Base-by-base conservation (phyloP, 495 filamentous ascomycete species). In the Letharia lupina region DNA sequence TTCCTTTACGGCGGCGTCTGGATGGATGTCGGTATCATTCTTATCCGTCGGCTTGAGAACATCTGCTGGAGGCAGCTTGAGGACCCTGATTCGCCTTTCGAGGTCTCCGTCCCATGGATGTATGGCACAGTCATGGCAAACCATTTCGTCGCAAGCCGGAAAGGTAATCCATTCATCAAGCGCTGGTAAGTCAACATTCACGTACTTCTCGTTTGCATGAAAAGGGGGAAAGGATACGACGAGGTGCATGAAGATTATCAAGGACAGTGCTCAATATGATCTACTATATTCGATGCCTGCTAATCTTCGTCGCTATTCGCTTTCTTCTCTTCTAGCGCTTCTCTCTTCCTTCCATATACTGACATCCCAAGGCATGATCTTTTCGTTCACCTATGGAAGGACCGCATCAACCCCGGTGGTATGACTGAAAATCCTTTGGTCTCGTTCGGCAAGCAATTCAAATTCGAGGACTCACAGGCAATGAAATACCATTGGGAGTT, bases 71-170 rank as follows among this genome's bases (percentile, higher is more conserved):
- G 12, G 11, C 18, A 40, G 58, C 37, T 60, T 10, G n/a, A 60
- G 58, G 58, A 60, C 11, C 37, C 35, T n/a, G 12, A 40, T 1
- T 40, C 35, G 18, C 35, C 35, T 28, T 42, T 60, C 9, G 58
- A 60, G 58, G 28, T 54, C 12, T 54, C 50, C 3, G 50, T 54
- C 5, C 50, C 50, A 33, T 54, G 50, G 50, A 64, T 69, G 23
- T 65, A 45, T 20, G 60, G 62, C 13, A 35, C 60, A 37, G 42
- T 64, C 48, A 59, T 40, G 54, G 44, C 44, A 6, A 74, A 74
- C 57, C 54, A 63, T 20, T 73, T 74, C 42, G 61, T 74, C 42
- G 73, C 73, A 0, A 48, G 45, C 8, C 66, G 70, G n/a, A 68
- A 69, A 28, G 37, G 57, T 5, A 62, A 71, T 44, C 35, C n/a